These are phyloP conservation scores for Marasmius oreades DNA, from an alignment of 1,284 basidiomycete species.

Conservation along the genomic window DNA sequence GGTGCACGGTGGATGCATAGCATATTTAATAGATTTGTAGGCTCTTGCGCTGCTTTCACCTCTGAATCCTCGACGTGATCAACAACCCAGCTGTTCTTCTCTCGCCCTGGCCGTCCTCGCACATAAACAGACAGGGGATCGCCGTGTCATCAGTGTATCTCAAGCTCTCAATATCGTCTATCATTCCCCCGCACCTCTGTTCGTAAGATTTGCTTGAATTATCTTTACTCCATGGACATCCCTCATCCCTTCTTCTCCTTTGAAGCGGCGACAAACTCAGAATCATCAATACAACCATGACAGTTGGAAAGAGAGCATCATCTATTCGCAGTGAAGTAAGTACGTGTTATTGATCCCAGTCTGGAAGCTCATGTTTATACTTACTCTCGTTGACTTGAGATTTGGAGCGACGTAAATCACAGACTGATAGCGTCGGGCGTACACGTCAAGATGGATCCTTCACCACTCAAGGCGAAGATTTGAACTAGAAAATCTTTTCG, in stretches of 20 bases:
- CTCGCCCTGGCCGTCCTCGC: conserved; percentile 35
- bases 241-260: background rate
- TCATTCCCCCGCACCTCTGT: conserved; percentile 50
- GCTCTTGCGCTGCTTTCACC: conserved; percentile 15
- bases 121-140: conserved; percentile 22
- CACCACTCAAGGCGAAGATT: conserved; percentile 32
- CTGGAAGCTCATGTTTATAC: background rate
- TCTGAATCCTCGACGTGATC: background rate
- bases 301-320: conserved; percentile 36
- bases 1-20: conserved; percentile 51
- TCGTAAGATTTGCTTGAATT: conserved; percentile 19
- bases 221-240: background rate
- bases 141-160: conserved; percentile 31
- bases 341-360: background rate
- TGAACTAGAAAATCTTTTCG: conserved; percentile 13
- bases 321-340: conserved; percentile 47
- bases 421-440: conserved; percentile 51
- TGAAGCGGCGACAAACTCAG: conserved; percentile 45
- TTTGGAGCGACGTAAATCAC: conserved; percentile 50
- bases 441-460: conserved; percentile 53
- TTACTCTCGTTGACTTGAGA: conserved; percentile 27
- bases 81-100: conserved; percentile 39
- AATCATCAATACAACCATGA: conserved; percentile 44
- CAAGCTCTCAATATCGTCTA: conserved; percentile 47
- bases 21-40: conserved; percentile 48